These are phyloP conservation scores for Umbelopsis vinacea DNA, from an alignment of 192 early-diverging fungal species.

Conservation along the genomic window DNA sequence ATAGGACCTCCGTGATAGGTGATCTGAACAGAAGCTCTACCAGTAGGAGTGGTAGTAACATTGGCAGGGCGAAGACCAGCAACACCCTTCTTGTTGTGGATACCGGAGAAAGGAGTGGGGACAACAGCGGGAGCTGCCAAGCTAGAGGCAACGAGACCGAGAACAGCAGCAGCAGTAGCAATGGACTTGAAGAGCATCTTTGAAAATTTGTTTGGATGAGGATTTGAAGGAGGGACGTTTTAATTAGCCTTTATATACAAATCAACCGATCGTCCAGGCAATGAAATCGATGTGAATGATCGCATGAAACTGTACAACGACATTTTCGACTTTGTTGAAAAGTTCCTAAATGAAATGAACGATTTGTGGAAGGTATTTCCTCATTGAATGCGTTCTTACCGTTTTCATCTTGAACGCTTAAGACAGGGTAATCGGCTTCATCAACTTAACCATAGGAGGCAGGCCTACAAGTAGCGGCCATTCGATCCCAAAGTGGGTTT, in stretches of 20 bases:
- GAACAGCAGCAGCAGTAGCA: conserved; percentile 13
- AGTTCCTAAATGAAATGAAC: conserved; percentile 9
- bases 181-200: conserved; percentile 19
- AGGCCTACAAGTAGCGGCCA: neutral
- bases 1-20: conserved; percentile 27
- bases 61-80: conserved; percentile 20
- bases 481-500: neutral
- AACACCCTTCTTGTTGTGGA: conserved; percentile 21
- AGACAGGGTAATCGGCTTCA: neutral
- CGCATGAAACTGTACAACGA: conserved; percentile 5
- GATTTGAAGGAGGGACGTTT: neutral
- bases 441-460: neutral
- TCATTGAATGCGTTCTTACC: conserved; percentile 20
- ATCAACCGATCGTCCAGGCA: neutral
- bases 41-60: conserved; percentile 1
- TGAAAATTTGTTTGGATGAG: neutral
- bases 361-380: neutral
- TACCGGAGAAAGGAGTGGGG: conserved; percentile 16
- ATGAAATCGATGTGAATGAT: neutral
- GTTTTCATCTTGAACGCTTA: conserved; percentile 12
- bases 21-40: conserved; percentile 14
- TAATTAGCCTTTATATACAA: neutral
- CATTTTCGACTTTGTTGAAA: neutral
- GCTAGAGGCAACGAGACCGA: conserved; percentile 5
- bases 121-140: neutral